Evolutionary conservation across 345 rosid species (phyloP).

Genomic region (Carallia pectinifolia): DNA sequence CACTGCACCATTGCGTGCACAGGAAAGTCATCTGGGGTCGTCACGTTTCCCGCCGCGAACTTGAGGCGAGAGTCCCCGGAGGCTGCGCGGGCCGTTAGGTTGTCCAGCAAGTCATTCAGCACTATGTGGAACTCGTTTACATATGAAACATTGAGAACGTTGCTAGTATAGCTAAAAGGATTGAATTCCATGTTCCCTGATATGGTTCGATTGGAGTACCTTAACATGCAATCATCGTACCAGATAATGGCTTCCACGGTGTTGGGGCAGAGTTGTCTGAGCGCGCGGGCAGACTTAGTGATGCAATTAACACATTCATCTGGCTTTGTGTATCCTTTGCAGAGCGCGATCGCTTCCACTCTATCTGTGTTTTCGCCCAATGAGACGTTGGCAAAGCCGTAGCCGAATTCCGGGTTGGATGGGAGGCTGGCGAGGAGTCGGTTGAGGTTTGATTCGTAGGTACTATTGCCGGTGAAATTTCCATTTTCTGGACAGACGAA

Average conservation of each 20-base stretch:
- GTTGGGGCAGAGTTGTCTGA: slow-evolving; percentile 1
- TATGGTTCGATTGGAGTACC: slow-evolving; percentile 18
- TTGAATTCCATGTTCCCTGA: neutral
- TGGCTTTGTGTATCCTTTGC: slow-evolving; percentile 40
- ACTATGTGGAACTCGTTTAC: slow-evolving; percentile 12
- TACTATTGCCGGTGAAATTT: neutral
- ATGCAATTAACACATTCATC: slow-evolving; percentile 39
- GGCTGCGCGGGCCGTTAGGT: slow-evolving; percentile 19
- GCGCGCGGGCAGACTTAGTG: slow-evolving; percentile 11
- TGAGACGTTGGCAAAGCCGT: neutral
- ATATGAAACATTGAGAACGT: neutral
- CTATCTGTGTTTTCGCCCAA: slow-evolving; percentile 14
- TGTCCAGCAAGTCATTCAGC: slow-evolving; percentile 11
- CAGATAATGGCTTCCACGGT: slow-evolving; percentile 5
- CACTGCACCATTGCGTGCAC: slow-evolving; percentile 42
- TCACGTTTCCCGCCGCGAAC: slow-evolving; percentile 17
- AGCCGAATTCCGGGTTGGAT: neutral
- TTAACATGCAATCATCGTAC: slow-evolving; percentile 22
- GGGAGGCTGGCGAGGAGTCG: neutral
- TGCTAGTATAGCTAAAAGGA: neutral
- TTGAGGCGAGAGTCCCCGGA: slow-evolving; percentile 18
- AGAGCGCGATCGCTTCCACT: slow-evolving; percentile 38
- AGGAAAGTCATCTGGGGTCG: neutral
- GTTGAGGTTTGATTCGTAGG: neutral
- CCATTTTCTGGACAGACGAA: neutral